Evolutionary conservation across 2,329 filamentous ascomycete species (phyloP), one percentile per base, ranked within the genome.

Genomic region (Podosphaera xanthii): DNA sequence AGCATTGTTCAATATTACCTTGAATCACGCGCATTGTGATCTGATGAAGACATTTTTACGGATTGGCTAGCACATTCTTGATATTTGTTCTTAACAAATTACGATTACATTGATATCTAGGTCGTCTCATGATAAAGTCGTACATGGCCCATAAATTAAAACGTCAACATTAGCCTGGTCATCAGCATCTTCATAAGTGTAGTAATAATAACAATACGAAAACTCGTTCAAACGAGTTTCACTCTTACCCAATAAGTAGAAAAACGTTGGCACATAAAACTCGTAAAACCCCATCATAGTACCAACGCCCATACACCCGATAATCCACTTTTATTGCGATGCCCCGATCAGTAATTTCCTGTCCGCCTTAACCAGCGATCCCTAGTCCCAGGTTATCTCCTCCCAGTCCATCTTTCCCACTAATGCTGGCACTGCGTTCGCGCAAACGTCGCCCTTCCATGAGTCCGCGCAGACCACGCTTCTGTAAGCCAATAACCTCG

Each of bases 401-500:
- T 1, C 53, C 42, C 14, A 59, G 56, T 1, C 59, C 49, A 30
- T 54, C 58, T 33, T 22, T 38, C 10, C 38, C 35, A 10, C 69
- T 67, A 64, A 65, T 67, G 62, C 71, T 70, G 61, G 72, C 71
- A 10, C 77, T 78, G 63, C 87, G 76, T 70, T 94, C 88, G 52
- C 90, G 76, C 75, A 96, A 82, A 61, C 91, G 77, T 52, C 91
- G 76, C 2, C 91, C 91, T 71, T 97, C 92, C 92, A 98, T 97
- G 64, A 98, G 71, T 0, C 92, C 92, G 61, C 91, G 77, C 42
- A 98, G 71, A 0, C 92, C 92, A 59, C 92, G 78, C 74, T 98
- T 98, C 74, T 98, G 92, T 63, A 98, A 70, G 0, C 92, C 92
- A 64, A 98, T 94, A 2, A 97, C 91, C 56, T 87, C 87, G 72